Evolutionary conservation across 768 basidiomycete species (phyloP), one percentile per base, ranked within the genome.

Genomic region (Amanita jacksonii): DNA sequence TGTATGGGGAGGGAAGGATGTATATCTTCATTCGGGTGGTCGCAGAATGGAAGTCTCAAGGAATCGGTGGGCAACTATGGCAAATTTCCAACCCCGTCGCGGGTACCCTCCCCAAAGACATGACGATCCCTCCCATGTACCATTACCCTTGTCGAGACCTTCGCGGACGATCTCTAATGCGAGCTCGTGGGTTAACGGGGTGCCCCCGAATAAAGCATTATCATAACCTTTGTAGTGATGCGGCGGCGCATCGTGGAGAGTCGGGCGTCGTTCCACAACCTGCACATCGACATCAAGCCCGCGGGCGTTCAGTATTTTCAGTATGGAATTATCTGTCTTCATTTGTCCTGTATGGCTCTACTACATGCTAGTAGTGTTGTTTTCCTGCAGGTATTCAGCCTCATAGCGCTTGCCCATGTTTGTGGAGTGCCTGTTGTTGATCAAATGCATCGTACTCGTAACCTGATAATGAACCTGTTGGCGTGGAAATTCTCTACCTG

Each of bases 1-100:
- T 8, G 74, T 88, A 0, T 86, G 83, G 83, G 57, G 50, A 4
- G 66, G 58, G 24, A 77, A 74, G 57, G 62, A 77, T 43, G 51
- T 89, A 3, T 88, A 72, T 52, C 43, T 86, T 10, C 42, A 47
- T 7, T 57, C 56, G 6, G 52, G 58, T 2, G 41, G 51, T 25
- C 24, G n/a, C 22, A 52, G 70, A 34, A 48, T 61, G 18, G 46
- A 50, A 2, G 52, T 82, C 25, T 56, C 66, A 18, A 66, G 67
- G 35, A 56, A 66, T 34, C 50, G 54, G 10, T 86, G 83, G 81
- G 54, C 54, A 43, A 44, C 61, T 18, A 64, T 67, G 18, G 81
- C 79, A 22, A 67, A 71, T 35, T 80, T 74, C 58, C 59, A 55
- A 43, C 61, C 63, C 3, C 48, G 48, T 31, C 47, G 42, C 25